Evolutionary conservation across 73 alveolate species (phyloP).

Genomic region (Stentor coeruleus): DNA sequence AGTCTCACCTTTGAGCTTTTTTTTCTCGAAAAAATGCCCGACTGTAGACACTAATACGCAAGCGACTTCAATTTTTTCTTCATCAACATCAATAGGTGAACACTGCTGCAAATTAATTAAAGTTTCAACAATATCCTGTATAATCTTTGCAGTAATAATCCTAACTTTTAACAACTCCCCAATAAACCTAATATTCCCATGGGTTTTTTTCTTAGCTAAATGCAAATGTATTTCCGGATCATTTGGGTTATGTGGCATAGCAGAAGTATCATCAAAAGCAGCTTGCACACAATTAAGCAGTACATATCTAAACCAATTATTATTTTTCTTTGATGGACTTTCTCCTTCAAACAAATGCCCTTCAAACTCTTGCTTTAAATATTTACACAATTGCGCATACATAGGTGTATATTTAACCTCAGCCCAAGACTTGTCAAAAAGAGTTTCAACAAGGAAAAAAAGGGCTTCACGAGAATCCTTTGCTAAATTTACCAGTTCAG

Average conservation of each 20-base stretch:
- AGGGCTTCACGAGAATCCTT: background rate
- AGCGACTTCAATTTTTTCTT: slow-evolving; percentile 20
- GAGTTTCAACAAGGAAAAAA: background rate
- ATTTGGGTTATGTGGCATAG: background rate
- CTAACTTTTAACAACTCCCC: slow-evolving; percentile 4
- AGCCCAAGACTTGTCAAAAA: slow-evolving; percentile 8
- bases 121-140: background rate
- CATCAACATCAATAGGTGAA: background rate
- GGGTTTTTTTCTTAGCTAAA: background rate
- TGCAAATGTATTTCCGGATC: background rate
- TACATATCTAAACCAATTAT: background rate
- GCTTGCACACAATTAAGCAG: background rate
- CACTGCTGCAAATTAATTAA: background rate
- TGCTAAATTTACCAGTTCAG: background rate
- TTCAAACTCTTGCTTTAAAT: background rate
- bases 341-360: background rate
- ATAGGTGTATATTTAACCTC: slow-evolving; percentile 5
- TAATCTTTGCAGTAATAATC: background rate
- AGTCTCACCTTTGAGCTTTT: background rate
- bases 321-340: slow-evolving; percentile 10
- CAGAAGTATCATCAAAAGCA: background rate
- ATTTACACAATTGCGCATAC: slow-evolving; percentile 12
- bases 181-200: background rate
- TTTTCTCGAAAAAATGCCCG: background rate
- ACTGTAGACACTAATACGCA: background rate